Conservation (phyloP, 305 asterid genomes). For the Ruellia speciosa region DNA sequence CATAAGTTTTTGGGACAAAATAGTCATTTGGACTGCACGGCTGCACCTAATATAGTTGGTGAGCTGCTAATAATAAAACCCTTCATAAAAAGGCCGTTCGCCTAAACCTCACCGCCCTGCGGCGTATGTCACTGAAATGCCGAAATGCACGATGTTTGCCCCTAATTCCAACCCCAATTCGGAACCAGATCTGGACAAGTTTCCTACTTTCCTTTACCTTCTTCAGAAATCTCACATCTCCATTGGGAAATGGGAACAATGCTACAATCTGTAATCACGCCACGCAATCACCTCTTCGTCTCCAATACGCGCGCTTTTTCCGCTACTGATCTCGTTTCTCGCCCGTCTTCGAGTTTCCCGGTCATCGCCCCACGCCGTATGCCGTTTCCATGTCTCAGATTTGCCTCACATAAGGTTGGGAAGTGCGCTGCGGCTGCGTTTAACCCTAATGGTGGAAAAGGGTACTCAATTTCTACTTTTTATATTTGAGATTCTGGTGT, state of each 20-base stretch:
- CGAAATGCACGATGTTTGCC: background rate
- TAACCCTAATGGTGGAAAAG: constrained; percentile 52
- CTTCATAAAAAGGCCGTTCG: too few relatives aligned
- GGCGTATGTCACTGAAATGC: background rate
- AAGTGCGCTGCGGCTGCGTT: constrained; percentile 32
- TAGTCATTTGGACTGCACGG: too few relatives aligned
- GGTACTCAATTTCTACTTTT: constrained; percentile 31
- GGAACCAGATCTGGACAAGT: background rate
- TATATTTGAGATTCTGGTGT: constrained; percentile 2
- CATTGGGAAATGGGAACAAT: constrained; percentile 19
- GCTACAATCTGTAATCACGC: constrained; percentile 26
- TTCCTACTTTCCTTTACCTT: too few relatives aligned
- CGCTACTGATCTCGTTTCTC: constrained; percentile 12
- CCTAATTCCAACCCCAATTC: background rate
- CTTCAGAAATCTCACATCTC: background rate
- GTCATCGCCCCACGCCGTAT: constrained; percentile 23
- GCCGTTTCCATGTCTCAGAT: constrained; percentile 22
- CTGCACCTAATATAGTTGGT: too few relatives aligned
- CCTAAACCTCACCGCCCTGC: too few relatives aligned
- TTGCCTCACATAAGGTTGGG: constrained; percentile 21
- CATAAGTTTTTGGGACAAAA: too few relatives aligned
- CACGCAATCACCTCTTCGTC: constrained; percentile 21
- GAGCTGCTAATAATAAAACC: too few relatives aligned
- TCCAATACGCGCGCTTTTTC: constrained; percentile 20
- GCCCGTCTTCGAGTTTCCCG: constrained; percentile 25